phyloP scores from a whole-genome alignment of 1,284 basidiomycete species.

The Malassezia nana region DNA sequence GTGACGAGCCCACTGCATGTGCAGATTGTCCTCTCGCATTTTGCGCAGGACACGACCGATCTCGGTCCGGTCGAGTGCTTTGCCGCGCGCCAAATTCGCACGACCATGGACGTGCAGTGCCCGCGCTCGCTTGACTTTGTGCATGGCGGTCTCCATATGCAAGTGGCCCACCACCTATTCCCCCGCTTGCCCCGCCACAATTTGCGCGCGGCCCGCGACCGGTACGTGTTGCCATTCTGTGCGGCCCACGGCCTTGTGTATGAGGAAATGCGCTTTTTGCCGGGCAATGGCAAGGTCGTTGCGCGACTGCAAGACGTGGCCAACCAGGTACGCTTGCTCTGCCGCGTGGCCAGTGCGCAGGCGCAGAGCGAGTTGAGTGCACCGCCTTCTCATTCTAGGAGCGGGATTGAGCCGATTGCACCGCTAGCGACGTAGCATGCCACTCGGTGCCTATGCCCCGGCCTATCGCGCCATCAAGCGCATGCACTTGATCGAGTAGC shows the following conservation, averaged over 20 bases:
- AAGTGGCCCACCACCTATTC: conserved; percentile 94
- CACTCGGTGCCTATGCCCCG: conserved; percentile 5
- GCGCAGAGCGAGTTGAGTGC: conserved; percentile 44
- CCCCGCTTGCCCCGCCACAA: conserved; percentile 91
- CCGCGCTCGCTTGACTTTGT: conserved; percentile 71
- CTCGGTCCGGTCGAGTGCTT: conserved; percentile 84
- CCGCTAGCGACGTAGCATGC: neutral
- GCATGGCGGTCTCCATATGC: conserved; percentile 85
- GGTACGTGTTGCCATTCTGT: conserved; percentile 72
- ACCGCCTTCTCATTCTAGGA: neutral
- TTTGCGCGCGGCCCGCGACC: conserved; percentile 64
- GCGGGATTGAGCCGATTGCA: neutral
- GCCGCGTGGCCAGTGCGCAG: conserved; percentile 58
- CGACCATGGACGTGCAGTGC: conserved; percentile 90
- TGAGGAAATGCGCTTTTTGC: conserved; percentile 76
- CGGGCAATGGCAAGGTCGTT: conserved; percentile 70
- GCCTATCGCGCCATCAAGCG: neutral
- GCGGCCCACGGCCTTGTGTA: conserved; percentile 54
- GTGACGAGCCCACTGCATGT: conserved; percentile 63
- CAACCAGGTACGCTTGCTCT: conserved; percentile 59
- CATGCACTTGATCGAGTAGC: neutral
- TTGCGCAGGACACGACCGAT: conserved; percentile 86
- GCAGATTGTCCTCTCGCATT: conserved; percentile 94
- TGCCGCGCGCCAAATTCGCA: conserved; percentile 81
- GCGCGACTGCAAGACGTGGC: conserved; percentile 69